A percentile compares a stretch with the other conserved stretches of the same genome.
Evolutionary conservation across 2,329 filamentous ascomycete species (phyloP).

Genomic region (Diplocarpon rosae): DNA sequence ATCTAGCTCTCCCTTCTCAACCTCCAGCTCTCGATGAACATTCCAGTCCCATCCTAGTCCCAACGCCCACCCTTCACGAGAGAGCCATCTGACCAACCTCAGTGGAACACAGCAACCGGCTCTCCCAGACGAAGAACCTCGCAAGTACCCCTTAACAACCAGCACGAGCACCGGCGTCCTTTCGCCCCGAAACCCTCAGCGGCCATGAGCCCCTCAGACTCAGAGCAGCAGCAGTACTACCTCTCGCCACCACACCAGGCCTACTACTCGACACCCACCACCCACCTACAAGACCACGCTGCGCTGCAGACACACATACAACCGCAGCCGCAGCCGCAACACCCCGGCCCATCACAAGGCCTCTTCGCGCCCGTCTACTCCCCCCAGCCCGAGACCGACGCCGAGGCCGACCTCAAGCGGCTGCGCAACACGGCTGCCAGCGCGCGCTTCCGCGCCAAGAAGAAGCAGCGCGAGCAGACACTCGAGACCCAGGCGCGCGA

Average conservation of each 20-base stretch:
- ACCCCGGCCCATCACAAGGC: not conserved
- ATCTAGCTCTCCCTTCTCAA: no score
- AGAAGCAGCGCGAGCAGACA: constrained; percentile 83
- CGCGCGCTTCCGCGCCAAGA: constrained; percentile 84
- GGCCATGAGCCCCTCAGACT: not conserved
- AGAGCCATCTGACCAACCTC: no score
- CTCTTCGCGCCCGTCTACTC: not conserved
- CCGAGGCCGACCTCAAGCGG: constrained; percentile 42
- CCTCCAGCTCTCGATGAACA: no score
- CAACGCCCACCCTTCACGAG: no score
- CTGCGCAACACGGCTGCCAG: constrained; percentile 80
- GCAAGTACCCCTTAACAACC: not conserved
- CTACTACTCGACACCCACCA: not conserved
- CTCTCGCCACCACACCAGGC: not conserved
- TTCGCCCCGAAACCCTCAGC: no score
- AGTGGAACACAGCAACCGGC: no score
- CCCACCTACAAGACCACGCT: not conserved
- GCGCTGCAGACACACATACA: not conserved
- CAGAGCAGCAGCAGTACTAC: not conserved
- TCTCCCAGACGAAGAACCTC: no score
- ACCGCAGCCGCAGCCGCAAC: not conserved
- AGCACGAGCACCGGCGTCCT: not conserved
- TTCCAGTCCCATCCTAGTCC: no score
- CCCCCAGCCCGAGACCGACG: not conserved
- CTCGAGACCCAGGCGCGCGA: constrained; percentile 72